A percentile compares a stretch with the other conserved stretches of the same genome.
phyloP scores from a whole-genome alignment of 106 monocot genomes.

The Acanthochlamys bracteata region DNA sequence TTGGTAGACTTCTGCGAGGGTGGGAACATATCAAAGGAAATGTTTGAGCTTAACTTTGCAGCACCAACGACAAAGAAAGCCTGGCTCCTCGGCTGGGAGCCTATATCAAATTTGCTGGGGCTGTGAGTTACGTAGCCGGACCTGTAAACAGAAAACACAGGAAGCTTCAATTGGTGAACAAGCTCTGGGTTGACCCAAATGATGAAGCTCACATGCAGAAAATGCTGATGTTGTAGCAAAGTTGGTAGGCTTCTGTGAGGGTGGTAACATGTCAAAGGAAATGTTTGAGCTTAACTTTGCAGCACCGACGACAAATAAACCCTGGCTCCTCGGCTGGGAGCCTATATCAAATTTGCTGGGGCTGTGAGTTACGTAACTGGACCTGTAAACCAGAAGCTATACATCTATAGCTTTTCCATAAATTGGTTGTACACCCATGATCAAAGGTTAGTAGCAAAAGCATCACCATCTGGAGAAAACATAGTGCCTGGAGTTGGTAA shows the following conservation, averaged over 20 bases:
- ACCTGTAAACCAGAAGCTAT: not conserved
- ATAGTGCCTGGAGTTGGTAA: too few relatives aligned
- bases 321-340: conserved; percentile 85
- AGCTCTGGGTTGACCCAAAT: conserved; percentile 78
- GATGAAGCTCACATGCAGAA: conserved; percentile 62
- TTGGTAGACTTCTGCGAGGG: conserved; percentile 88
- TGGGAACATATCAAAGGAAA: conserved; percentile 78
- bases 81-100: conserved; percentile 84
- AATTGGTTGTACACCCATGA: too few relatives aligned
- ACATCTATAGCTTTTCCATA: not conserved
- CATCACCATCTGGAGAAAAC: too few relatives aligned
- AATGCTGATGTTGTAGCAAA: conserved; percentile 88
- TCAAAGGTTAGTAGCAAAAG: too few relatives aligned
- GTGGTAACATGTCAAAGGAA: conserved; percentile 75
- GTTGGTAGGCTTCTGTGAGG: conserved; percentile 85
- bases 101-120: conserved; percentile 60
- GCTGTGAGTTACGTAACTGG: conserved; percentile 24
- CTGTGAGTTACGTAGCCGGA: conserved; percentile 21
- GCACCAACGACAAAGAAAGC: conserved; percentile 67
- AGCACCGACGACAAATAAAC: conserved; percentile 59
- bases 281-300: conserved; percentile 97
- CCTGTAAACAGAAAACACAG: too few relatives aligned
- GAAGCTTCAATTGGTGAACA: conserved; percentile 74
- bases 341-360: conserved; percentile 67
- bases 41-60: conserved; percentile 93